phyloP scores from a whole-genome alignment of 306 rosid genomes.

The Spatholobus suberectus region DNA sequence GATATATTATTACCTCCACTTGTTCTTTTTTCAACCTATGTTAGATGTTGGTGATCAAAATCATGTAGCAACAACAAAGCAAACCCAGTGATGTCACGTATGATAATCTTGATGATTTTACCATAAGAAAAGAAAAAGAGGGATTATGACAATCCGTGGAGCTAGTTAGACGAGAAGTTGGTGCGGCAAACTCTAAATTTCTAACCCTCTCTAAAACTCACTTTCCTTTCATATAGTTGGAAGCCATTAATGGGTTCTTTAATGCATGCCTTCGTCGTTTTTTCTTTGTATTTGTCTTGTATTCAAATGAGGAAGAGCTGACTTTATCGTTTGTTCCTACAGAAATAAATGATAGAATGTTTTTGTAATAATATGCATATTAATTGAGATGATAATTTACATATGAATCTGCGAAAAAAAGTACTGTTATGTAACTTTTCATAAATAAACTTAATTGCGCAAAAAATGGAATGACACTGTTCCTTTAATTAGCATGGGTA shows the following conservation, averaged over 20 bases:
- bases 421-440: background rate
- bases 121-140: conserved; percentile 39
- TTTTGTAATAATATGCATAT: background rate
- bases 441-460: background rate
- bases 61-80: background rate
- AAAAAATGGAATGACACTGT: background rate
- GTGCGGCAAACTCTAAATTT: conserved; percentile 55
- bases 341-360: background rate
- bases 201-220: conserved; percentile 4
- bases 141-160: conserved; percentile 44
- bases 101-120: conserved; percentile 5
- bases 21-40: conserved; percentile 16
- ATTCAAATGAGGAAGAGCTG: background rate
- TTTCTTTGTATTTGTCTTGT: conserved; percentile 37
- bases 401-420: background rate
- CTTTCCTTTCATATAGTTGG: background rate
- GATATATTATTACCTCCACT: background rate
- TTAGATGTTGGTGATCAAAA: conserved; percentile 21
- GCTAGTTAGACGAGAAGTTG: conserved; percentile 50
- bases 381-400: background rate
- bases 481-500: background rate
- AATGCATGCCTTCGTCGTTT: conserved; percentile 45
- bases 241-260: conserved; percentile 50
- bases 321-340: background rate
- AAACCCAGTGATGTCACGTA: conserved; percentile 25